Evolutionary conservation across 2,329 filamentous ascomycete species (phyloP), one percentile per base, ranked within the genome.

Genomic region (Pezicula carpinea): DNA sequence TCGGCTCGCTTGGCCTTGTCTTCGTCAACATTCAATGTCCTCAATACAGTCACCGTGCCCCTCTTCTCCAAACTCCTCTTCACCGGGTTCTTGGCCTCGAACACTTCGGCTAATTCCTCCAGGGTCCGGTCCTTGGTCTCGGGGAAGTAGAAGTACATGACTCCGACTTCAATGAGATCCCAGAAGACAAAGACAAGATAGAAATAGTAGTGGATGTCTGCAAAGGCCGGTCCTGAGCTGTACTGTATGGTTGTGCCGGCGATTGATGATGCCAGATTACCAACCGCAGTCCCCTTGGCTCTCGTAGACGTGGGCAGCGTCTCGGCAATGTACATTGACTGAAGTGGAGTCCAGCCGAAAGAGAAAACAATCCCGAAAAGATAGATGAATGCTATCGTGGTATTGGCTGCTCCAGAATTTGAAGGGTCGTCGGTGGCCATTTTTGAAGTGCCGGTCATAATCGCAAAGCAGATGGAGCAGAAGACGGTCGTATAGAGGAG

Each of bases 61-160:
- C 72, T 53, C 45, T 57, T 59, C 36, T 60, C 48, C 19, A 61
- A 46, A 52, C 59, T 61, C 45, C 54, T 59, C 60, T 68, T 69
- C 14, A 74, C 71, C 0, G 72, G 72, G 54, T 74, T 68, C 2
- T 59, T 64, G 0, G 70, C 68, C n/a, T 66, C 71, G 74, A 80
- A 80, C 3, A 79, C 66, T 5, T 68, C 67, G 48, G 78, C 75
- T 64, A 79, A 72, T 36, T 74, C 73, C 56, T 80, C 77, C 5
- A 79, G 65, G 2, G 73, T 75, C 13, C 73, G 65, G 23, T 73
- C 74, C 59, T 78, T 80, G 3, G 77, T 80, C 57, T 80, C 76
- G 0, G 77, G 76, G 5, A 79, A 65, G 47, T 68, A 73, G 54
- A 74, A 72, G 56, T 69, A 77, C 5, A 77, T 69, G 57, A 74